Percentiles rank a stretch among this genome's conserved stretches.
Evolutionary conservation across 192 early-diverging fungal species (phyloP).

Genomic region (Chytriomyces hyalinus): DNA sequence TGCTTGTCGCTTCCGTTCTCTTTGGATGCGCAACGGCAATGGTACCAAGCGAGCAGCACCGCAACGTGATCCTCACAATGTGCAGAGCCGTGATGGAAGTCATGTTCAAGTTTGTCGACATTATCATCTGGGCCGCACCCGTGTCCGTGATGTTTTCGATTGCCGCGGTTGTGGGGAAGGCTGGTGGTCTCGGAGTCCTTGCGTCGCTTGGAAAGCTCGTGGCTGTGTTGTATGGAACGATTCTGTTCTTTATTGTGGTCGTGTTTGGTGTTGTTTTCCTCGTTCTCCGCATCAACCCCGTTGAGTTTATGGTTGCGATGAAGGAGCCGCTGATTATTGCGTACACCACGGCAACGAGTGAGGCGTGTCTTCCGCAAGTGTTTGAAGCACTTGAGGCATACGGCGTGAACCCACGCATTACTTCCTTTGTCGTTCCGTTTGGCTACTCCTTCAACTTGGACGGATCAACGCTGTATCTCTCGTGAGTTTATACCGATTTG

Average conservation of each 20-base stretch:
- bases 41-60: slow-evolving; percentile 28
- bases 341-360: slow-evolving; percentile 74
- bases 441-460: slow-evolving; percentile 83
- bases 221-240: slow-evolving; percentile 62
- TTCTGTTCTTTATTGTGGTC: slow-evolving; percentile 63
- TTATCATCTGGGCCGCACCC: slow-evolving; percentile 52
- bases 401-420: slow-evolving; percentile 69
- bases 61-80: slow-evolving; percentile 56
- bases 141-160: slow-evolving; percentile 70
- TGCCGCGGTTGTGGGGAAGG: slow-evolving; percentile 62
- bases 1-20: slow-evolving; percentile 71
- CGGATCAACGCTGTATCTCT: slow-evolving; percentile 72
- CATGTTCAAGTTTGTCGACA: slow-evolving; percentile 66
- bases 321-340: slow-evolving; percentile 72
- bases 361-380: slow-evolving; percentile 72
- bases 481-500: slow-evolving; percentile 68
- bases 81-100: slow-evolving; percentile 59
- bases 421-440: slow-evolving; percentile 67
- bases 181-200: slow-evolving; percentile 63
- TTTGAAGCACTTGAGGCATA: slow-evolving; percentile 73
- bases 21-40: slow-evolving; percentile 59
- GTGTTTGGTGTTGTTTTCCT: slow-evolving; percentile 66
- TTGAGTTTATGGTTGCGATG: slow-evolving; percentile 57
- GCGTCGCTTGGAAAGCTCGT: slow-evolving; percentile 69
- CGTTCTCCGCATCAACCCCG: slow-evolving; percentile 58